Base-by-base conservation (phyloP, 75 land plant genomes). In the Larix kaempferi region DNA sequence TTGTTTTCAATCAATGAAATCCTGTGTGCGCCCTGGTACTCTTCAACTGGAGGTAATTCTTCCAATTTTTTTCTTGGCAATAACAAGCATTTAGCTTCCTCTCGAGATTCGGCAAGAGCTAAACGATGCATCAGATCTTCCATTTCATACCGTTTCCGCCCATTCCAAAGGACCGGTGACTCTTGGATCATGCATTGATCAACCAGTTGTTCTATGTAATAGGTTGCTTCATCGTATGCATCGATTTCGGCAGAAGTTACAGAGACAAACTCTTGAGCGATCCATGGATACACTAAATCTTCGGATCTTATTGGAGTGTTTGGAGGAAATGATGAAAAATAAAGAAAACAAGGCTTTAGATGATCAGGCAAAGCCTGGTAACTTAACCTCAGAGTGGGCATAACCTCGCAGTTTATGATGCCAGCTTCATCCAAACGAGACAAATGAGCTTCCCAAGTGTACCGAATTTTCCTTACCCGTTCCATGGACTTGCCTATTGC, bases 321-420 rank as follows among this genome's bases (percentile, higher is more conserved):
- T 39, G 35, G 21, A 21, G 49, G 71, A n/a, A 16, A 67, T 29
- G 71, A 39, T 17, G 44, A 37, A 19, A 21, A 67, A 37, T 17
- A 67, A 37, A 67, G 71, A 21, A 67, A 67, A 67, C 71, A 67
- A 35, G 22, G 71, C 10, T 67, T 67, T 6, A 67, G 22, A 67
- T 37, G 21, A 67, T 67, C 49, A 37, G 71, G 71, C 11, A 67
- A 19, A 37, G 71, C 71, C 17, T 67, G n/a, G 71, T 37, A 67
- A 37, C 71, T 67, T 6, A 19, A 66, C 39, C 71, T 66, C 41
- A 66, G 37, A 15, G 37, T 66, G 7, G 71, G 39, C 6, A 66
- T 37, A 15, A 33, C 6, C 14, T 66, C 21, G 8, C 19, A n/a
- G n/a, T 17, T 67, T 14, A 64, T 64, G 14, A 17, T 26, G 11